Base-by-base conservation (phyloP, 257 asterid genomes). In the Petunia secreta region DNA sequence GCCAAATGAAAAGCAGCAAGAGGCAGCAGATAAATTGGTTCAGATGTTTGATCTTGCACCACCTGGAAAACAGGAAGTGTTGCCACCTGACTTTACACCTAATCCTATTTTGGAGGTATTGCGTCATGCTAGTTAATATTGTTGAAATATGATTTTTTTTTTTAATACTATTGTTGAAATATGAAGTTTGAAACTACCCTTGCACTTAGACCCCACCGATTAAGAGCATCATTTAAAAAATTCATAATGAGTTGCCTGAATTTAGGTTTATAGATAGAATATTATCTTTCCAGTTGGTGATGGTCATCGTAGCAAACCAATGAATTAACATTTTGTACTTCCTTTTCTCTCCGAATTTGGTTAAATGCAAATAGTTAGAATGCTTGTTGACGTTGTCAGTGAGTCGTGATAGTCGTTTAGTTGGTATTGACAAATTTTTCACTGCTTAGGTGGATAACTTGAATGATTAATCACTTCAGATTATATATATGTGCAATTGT, bases 21-120 rank as follows among this genome's bases (percentile, higher is more conserved):
- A 86, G 53, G 96, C 94, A 60, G 91, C 97, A 6, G 96, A 96
- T 86, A 96, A 89, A 84, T 89, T 96, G 78, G 97, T 96, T 52
- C 88, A 85, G 84, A 89, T 92, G 98, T 92, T 95, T 38, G 92
- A 92, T 89, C 98, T 95, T 69, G 95, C 97, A 77, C 99, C 96
- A 77, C 53, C 87, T 68, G 93, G 90, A 81, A 88, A 83, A 83
- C 94, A 91, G 88, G 99, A 95, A 86, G 83, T 67, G 68, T 87
- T 96, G 92, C 89, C 82, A 84, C 98, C 99, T 65, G 87, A 91
- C 79, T 85, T 94, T 83, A 93, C 98, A 37, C 98, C 98, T 44
- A 96, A 93, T 89, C 99, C 97, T 76, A 86, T 89, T 82, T 89
- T 92, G 75, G 97, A 90, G 98, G 98, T 93, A 85, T 71, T 65